These are phyloP conservation scores for Suillus spraguei DNA, from an alignment of 768 basidiomycete species.

Conservation along the genomic window DNA sequence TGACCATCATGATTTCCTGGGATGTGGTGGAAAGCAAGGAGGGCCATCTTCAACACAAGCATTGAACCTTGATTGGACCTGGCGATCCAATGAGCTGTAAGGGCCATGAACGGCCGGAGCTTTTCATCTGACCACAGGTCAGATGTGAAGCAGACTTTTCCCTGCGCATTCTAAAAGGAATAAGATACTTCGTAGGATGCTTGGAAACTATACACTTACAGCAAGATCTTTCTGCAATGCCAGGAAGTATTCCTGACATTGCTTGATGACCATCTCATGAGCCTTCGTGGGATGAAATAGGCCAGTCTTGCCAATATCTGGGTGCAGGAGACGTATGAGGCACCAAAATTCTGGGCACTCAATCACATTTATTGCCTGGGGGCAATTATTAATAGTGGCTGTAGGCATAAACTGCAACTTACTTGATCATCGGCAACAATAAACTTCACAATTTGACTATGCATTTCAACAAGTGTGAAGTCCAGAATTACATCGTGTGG, in stretches of 20 bases:
- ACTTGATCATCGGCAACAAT: too few species aligned
- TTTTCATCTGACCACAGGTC: slow-evolving; percentile 37
- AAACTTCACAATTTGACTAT: too few species aligned
- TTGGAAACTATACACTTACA: slow-evolving; percentile 16
- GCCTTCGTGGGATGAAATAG: slow-evolving; percentile 29
- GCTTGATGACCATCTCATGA: slow-evolving; percentile 20
- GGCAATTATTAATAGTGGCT: background rate
- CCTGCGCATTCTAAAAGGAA: slow-evolving; percentile 12
- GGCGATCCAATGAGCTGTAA: slow-evolving; percentile 35
- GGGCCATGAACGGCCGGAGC: slow-evolving; percentile 31
- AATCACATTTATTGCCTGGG: slow-evolving; percentile 15
- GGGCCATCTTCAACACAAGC: slow-evolving; percentile 2
- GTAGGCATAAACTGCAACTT: background rate
- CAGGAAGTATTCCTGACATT: slow-evolving; percentile 23
- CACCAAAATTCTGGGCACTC: slow-evolving; percentile 27
- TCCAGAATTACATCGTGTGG: too few species aligned
- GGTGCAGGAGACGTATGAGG: slow-evolving; percentile 23
- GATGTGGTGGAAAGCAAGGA: slow-evolving; percentile 4
- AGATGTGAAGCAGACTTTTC: slow-evolving; percentile 28
- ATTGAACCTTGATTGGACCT: background rate
- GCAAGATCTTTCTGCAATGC: slow-evolving; percentile 24
- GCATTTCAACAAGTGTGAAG: too few species aligned
- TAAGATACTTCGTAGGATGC: background rate
- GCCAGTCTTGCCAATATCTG: slow-evolving; percentile 25
- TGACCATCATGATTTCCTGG: too few species aligned